These are phyloP conservation scores for Trypanosoma scelopori DNA, from an alignment of 208 protist genomes.

Conservation along the genomic window DNA sequence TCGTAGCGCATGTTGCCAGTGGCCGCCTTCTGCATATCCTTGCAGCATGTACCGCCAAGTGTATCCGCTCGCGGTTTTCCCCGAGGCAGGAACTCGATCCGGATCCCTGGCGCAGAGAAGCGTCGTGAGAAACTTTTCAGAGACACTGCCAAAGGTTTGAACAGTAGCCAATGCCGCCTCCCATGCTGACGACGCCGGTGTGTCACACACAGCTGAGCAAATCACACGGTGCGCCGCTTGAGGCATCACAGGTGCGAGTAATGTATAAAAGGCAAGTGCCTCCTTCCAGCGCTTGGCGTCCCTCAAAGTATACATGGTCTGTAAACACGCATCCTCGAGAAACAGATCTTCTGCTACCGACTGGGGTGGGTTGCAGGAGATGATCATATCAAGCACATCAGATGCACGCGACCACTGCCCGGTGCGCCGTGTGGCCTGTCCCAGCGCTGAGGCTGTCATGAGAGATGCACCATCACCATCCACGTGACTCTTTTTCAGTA, in stretches of 20 bases:
- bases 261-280: slow-evolving; percentile 41
- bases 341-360: slow-evolving; percentile 42
- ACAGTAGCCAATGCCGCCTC: slow-evolving; percentile 24
- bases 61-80: too few relatives aligned
- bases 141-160: slow-evolving; percentile 19
- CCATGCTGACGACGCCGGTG: slow-evolving; percentile 57
- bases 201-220: slow-evolving; percentile 42
- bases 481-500: slow-evolving; percentile 43
- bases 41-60: slow-evolving; percentile 30
- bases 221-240: slow-evolving; percentile 28
- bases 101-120: slow-evolving; percentile 24
- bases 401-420: slow-evolving; percentile 60
- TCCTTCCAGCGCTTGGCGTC: slow-evolving; percentile 60
- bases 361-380: slow-evolving; percentile 31
- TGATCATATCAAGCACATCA: slow-evolving; percentile 73
- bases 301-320: slow-evolving; percentile 53
- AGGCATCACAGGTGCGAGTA: slow-evolving; percentile 41
- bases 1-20: slow-evolving; percentile 25
- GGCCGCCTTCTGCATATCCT: slow-evolving; percentile 32
- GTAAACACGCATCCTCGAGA: slow-evolving; percentile 51
- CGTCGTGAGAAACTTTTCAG: slow-evolving; percentile 30
- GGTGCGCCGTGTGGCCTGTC: slow-evolving; percentile 41
- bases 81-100: neutral
- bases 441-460: slow-evolving; percentile 59
- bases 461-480: slow-evolving; percentile 27